phyloP scores from a whole-genome alignment of 73 alveolate genomes.

The Breviolum minutum region DNA sequence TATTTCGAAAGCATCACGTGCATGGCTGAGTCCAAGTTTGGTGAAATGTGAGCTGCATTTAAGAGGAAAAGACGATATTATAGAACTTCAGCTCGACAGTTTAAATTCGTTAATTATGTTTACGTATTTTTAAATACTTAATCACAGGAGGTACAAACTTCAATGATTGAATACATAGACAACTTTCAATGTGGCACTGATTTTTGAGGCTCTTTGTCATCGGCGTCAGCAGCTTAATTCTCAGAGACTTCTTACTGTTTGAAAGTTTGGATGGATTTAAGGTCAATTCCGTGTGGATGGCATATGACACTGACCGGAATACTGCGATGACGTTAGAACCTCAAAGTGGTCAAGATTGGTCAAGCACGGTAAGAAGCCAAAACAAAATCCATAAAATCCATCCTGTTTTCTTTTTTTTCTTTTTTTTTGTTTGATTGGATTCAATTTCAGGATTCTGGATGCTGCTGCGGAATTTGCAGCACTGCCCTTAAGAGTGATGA shows the following conservation, averaged over 20 bases:
- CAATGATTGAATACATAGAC: no score
- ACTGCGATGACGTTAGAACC: slow-evolving; percentile 6
- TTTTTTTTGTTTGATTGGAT: neutral
- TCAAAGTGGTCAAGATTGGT: neutral
- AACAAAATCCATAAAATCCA: neutral
- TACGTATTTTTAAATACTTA: no score
- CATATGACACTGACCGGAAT: slow-evolving; percentile 22
- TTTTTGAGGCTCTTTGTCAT: slow-evolving; percentile 29
- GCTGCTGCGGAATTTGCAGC: slow-evolving; percentile 21
- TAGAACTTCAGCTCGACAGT: no score
- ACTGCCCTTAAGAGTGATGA: neutral
- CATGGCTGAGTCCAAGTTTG: neutral
- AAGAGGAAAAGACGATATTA: no score
- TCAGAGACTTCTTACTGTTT: neutral
- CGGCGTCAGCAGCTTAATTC: neutral
- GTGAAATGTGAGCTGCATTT: no score
- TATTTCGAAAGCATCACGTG: slow-evolving; percentile 26
- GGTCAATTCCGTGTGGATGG: slow-evolving; percentile 28
- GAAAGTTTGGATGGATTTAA: no score
- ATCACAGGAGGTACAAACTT: no score
- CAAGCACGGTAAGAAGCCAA: neutral
- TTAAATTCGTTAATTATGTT: no score
- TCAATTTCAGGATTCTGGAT: neutral
- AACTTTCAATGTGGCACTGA: neutral
- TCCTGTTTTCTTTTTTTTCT: neutral